Evolutionary conservation across 805 yeast species (phyloP).

Genomic region (Scheffersomyces coipomensis): DNA sequence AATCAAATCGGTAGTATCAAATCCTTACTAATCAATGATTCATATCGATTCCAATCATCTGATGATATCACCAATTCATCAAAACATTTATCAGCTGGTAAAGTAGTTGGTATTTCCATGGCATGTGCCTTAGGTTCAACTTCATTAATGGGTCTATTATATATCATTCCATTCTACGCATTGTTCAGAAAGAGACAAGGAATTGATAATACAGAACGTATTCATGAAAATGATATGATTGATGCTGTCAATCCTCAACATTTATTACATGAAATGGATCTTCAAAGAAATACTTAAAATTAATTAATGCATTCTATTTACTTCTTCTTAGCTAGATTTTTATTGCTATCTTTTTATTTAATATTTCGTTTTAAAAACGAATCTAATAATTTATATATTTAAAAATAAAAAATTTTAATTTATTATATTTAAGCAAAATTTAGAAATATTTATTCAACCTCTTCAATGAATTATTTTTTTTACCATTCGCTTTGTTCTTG

Average conservation of each 20-base stretch:
- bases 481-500: too few relatives aligned
- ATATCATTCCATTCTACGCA: slow-evolving; percentile 37
- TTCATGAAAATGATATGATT: slow-evolving; percentile 45
- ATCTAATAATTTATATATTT: too few relatives aligned
- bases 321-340: neutral
- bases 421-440: too few relatives aligned
- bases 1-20: slow-evolving; percentile 26
- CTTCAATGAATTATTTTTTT: too few relatives aligned
- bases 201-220: slow-evolving; percentile 26
- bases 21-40: slow-evolving; percentile 33
- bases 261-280: slow-evolving; percentile 43
- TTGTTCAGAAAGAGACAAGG: slow-evolving; percentile 28
- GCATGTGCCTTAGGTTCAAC: slow-evolving; percentile 47
- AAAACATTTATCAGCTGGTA: slow-evolving; percentile 31
- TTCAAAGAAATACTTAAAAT: slow-evolving; percentile 32
- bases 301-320: slow-evolving; percentile 8
- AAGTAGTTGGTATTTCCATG: slow-evolving; percentile 44
- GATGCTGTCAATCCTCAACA: slow-evolving; percentile 43
- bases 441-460: too few relatives aligned
- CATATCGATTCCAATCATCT: slow-evolving; percentile 34
- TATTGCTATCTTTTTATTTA: neutral
- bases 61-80: slow-evolving; percentile 20
- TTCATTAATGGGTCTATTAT: slow-evolving; percentile 37
- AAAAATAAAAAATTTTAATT: too few relatives aligned
- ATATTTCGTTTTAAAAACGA: neutral